phyloP scores from a whole-genome alignment of 2,329 filamentous ascomycete genomes.

The Penicillium carneum region DNA sequence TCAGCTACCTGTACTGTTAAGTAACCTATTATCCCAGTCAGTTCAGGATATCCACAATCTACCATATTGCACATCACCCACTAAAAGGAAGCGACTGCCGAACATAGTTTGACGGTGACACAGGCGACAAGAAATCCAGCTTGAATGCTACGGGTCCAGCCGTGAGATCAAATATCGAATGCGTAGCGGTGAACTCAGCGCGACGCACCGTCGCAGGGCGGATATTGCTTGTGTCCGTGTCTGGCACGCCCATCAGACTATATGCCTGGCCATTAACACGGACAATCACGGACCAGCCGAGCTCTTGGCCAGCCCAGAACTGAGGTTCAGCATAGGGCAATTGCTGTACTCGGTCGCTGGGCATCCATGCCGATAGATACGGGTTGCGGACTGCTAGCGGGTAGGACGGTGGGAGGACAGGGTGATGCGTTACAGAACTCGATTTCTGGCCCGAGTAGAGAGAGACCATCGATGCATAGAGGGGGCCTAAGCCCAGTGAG shows the following conservation, averaged over 20 bases:
- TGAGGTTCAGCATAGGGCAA: conserved; percentile 51
- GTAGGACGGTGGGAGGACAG: conserved; percentile 52
- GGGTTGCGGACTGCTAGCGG: conserved; percentile 55
- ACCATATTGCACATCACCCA: conserved; percentile 24
- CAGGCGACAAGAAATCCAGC: conserved; percentile 56
- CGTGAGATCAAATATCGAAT: conserved; percentile 50
- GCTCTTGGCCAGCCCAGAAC: conserved; percentile 54
- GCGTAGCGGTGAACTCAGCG: conserved; percentile 53
- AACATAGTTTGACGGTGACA: conserved; percentile 52
- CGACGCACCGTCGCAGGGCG: conserved; percentile 45
- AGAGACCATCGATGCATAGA: conserved; percentile 34
- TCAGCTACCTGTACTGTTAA: conserved; percentile 49
- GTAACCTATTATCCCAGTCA: conserved; percentile 41
- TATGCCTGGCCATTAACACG: conserved; percentile 52
- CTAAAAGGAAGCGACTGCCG: conserved; percentile 56
- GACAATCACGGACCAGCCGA: conserved; percentile 54
- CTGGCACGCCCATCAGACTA: conserved; percentile 52
- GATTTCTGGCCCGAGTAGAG: conserved; percentile 19
- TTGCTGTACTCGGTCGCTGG: conserved; percentile 47
- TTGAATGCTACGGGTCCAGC: conserved; percentile 48
- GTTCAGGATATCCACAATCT: neutral
- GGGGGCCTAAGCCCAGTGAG: conserved; percentile 33
- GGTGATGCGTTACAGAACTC: conserved; percentile 31
- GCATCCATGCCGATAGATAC: conserved; percentile 56
- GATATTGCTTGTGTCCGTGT: conserved; percentile 33